Evolutionary conservation across 1,284 basidiomycete genomes (phyloP), one percentile per base, ranked within the genome.

Genomic region (Rhodotorula mucilaginosa): DNA sequence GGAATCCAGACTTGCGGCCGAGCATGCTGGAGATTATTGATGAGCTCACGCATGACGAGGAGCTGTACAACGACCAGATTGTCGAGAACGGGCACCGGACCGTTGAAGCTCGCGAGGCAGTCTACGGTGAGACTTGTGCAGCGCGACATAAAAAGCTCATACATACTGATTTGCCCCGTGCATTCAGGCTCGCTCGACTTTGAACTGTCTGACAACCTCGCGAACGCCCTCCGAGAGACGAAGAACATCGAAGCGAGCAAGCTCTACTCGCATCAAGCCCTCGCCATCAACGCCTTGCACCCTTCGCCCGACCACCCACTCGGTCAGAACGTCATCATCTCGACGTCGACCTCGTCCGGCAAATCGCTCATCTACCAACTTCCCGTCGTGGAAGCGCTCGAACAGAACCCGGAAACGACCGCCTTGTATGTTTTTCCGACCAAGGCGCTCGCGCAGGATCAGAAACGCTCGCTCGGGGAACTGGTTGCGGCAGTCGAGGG

Each of bases 371-470:
- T 96, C 64, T 96, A 83, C 67, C 83, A 92, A 88, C 85, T 93
- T 19, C 93, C 93, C 1, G 81, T 92, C 15, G 81, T 94, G 61
- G 85, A 82, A 58, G 87, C 87, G 68, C 82, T 96, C 60, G 88
- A 92, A 80, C 82, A 85, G 29, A 85, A 91, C 78, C 79, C 80
- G 5, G 78, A 81, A 21, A 80, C 89, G 3, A 94, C 89, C 0
- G 92, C 91, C 2, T 86, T 96, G 63, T 91, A 93, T 78, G 86
- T 96, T 61, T 96, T 94, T 78, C 93, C 93, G 1, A 96, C 93
- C 1, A 96, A 96, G 89, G 93, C 93, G 15, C 83, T 96, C 46
- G 93, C 93, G 1, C 93, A 96, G 81, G 93, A 96, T 79, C 93
- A 96, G 80, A 87, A 86, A 73, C 81, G 82, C 5, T 87, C 89